Percentiles rank a stretch among this genome's conserved stretches.
These are phyloP conservation scores for Orbilia blumenaviensis DNA, from an alignment of 2,329 filamentous ascomycete genomes.

Conservation along the genomic window DNA sequence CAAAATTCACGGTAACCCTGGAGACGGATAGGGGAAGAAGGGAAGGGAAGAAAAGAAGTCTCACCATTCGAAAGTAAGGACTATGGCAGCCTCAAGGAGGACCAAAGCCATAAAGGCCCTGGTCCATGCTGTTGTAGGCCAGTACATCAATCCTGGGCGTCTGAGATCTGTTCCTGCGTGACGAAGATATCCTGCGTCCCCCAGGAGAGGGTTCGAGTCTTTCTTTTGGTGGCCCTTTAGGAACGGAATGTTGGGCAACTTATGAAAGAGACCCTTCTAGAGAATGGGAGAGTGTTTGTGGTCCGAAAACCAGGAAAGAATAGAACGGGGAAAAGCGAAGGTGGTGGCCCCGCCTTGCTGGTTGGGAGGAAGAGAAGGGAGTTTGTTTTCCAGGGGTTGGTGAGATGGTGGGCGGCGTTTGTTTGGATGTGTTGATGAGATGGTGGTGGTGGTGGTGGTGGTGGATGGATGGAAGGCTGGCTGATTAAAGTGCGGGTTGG, in stretches of 20 bases:
- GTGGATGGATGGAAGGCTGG: no score
- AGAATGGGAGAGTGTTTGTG: constrained; percentile 42
- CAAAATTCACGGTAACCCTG: constrained; percentile 38
- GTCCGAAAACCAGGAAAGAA: constrained; percentile 33
- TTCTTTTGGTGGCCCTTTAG: constrained; percentile 58
- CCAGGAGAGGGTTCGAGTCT: constrained; percentile 60
- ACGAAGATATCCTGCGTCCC: constrained; percentile 59
- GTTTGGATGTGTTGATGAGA: background rate
- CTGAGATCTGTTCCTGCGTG: constrained; percentile 58
- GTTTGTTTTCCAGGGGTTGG: constrained; percentile 14
- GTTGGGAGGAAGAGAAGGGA: background rate
- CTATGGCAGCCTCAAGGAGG: constrained; percentile 78
- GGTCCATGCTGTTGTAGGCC: constrained; percentile 85
- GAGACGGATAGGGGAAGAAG: background rate
- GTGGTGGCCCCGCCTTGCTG: constrained; percentile 29
- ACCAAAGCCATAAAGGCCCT: constrained; percentile 82
- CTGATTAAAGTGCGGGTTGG: no score
- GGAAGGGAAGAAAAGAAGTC: constrained; percentile 58
- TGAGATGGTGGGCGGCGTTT: background rate
- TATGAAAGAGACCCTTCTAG: constrained; percentile 55
- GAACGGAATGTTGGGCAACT: constrained; percentile 48
- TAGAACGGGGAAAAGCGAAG: constrained; percentile 24
- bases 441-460: background rate
- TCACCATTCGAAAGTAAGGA: constrained; percentile 86
- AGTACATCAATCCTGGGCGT: constrained; percentile 70